Evolutionary conservation across 78 protist genomes (phyloP).

Genomic region (Polysphondylium violaceum): DNA sequence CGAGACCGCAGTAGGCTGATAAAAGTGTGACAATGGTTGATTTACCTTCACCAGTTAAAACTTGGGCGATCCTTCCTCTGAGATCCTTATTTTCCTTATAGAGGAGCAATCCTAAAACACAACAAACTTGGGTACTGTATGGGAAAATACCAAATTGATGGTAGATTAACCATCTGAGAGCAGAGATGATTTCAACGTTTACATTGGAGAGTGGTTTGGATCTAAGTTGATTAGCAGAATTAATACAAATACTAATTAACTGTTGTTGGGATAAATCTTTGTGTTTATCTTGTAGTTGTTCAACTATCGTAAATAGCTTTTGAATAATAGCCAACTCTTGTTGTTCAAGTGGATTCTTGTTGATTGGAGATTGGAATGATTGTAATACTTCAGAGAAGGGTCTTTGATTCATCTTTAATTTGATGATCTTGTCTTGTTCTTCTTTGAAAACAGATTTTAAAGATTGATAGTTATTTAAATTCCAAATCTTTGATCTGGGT

Average conservation of each 20-base stretch:
- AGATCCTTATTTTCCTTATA: background rate
- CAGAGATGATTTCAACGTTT: background rate
- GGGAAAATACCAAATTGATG: conserved; percentile 16
- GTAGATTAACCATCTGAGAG: conserved; percentile 8
- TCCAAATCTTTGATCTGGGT: conserved; percentile 14
- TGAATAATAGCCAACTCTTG: background rate
- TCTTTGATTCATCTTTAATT: conserved; percentile 19
- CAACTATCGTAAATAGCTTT: background rate
- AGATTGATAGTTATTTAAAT: background rate
- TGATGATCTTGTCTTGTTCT: background rate
- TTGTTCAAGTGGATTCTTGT: conserved; percentile 13
- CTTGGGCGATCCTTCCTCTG: conserved; percentile 29
- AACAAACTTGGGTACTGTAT: conserved; percentile 31
- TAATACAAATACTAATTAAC: background rate
- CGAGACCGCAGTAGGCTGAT: background rate
- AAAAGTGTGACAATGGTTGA: conserved; percentile 6
- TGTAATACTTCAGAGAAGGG: background rate
- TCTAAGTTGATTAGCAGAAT: background rate
- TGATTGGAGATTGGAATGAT: conserved; percentile 1
- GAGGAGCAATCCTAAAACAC: conserved; percentile 11
- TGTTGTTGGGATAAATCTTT: conserved; percentile 1
- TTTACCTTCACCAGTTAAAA: conserved; percentile 23
- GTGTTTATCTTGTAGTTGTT: background rate
- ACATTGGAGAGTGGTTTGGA: background rate
- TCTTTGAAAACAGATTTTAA: background rate